Base-by-base conservation (phyloP, 495 filamentous ascomycete genomes). In the Lineolata rhizophorae region DNA sequence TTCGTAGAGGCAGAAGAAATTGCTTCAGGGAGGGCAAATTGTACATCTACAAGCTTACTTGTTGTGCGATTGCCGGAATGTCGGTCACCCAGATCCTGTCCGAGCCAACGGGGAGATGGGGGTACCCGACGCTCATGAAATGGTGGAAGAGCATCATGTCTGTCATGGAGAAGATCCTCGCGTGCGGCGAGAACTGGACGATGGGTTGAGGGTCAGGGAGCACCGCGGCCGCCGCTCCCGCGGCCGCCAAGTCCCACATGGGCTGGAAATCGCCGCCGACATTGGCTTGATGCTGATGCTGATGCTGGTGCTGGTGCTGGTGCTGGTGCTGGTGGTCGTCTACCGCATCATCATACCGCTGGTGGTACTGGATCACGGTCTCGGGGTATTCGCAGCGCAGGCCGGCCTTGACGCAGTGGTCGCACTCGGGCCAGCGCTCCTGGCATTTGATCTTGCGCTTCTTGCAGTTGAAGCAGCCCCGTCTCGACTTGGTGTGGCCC, bases 381-480 rank as follows among this genome's bases (percentile, higher is more conserved):
- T 56, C 38, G 3, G 68, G 65, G 41, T 71, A 72, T 40, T 64
- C 58, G 50, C 70, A 74, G 15, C 55, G 50, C 32, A 74, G 43
- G 0, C 60, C 63, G 27, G 57, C 57, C 48, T 67, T 64, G 28
- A 53, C 40, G 44, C 70, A 75, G 39, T 72, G 65, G 11, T 57
- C 55, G 32, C 70, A 72, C 15, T 60, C 50, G 10, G 70, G 68
- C 9, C 50, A 50, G 6, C 56, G 61, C 43, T 72, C 67, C 42
- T 68, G 65, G 46, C 67, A 72, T 58, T 73, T 75, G 41, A 75
- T 71, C 36, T 61, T 54, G 6, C 67, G 52, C 26, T 57, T 50
- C 45, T 75, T 75, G 56, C 70, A 75, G 48, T 69, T 67, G 37
- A 60, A 67, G 41, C 70, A 75, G 1, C 68, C 70, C n/a, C 58